Percentiles rank a stretch among this genome's conserved stretches.
These are phyloP conservation scores for Monosiga brevicollis DNA, from an alignment of 78 protist genomes.

Conservation along the genomic window DNA sequence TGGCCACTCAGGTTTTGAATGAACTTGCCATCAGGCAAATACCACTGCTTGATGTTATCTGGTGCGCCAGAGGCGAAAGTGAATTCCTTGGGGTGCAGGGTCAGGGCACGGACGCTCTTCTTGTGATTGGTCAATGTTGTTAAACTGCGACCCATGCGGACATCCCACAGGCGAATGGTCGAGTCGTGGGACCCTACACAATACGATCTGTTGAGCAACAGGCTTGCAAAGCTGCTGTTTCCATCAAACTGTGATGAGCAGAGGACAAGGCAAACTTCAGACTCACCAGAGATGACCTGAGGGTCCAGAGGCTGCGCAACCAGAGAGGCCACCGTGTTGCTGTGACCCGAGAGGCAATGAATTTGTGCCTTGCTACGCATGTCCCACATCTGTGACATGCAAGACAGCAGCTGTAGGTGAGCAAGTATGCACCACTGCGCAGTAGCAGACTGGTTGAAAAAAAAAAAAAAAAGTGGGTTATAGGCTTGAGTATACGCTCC, in stretches of 20 bases:
- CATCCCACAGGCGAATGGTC: slow-evolving; percentile 94
- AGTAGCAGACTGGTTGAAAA: no score
- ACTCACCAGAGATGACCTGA: slow-evolving; percentile 22
- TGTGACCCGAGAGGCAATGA: slow-evolving; percentile 72
- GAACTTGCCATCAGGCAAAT: slow-evolving; percentile 84
- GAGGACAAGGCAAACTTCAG: neutral
- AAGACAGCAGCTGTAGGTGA: no score
- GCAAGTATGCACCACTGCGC: no score
- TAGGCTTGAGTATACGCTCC: no score
- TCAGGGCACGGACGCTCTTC: slow-evolving; percentile 79
- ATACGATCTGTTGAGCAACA: no score
- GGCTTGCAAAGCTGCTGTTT: no score
- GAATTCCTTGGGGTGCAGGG: slow-evolving; percentile 76
- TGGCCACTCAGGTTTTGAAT: slow-evolving; percentile 81
- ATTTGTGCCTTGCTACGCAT: slow-evolving; percentile 72
- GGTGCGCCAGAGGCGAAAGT: slow-evolving; percentile 80
- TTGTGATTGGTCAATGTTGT: slow-evolving; percentile 92
- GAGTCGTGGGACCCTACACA: slow-evolving; percentile 52
- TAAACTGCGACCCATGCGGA: slow-evolving; percentile 48
- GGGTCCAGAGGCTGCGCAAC: slow-evolving; percentile 62
- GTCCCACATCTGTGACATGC: no score
- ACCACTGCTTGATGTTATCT: slow-evolving; percentile 95
- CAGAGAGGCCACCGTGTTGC: slow-evolving; percentile 52
- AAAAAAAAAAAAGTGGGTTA: no score
- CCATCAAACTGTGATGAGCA: neutral